These are phyloP conservation scores for Pythium utonaiense DNA, from an alignment of 352 stramenopile genomes.

Conservation along the genomic window DNA sequence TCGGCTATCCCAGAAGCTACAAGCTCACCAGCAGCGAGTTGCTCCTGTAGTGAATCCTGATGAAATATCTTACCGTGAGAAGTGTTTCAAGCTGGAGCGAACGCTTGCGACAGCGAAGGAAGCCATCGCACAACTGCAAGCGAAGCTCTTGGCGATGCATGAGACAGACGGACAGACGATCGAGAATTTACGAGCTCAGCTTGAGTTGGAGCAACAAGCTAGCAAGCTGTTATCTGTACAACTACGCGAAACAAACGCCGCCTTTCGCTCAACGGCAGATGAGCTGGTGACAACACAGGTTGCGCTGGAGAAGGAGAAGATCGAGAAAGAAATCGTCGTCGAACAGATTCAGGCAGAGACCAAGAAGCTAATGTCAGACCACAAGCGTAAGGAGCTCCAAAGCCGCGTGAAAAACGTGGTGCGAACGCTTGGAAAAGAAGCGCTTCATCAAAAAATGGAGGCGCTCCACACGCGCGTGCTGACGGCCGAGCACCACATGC, in stretches of 20 bases:
- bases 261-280: slow-evolving; percentile 40
- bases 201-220: slow-evolving; percentile 48
- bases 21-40: slow-evolving; percentile 2
- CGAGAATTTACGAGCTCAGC: slow-evolving; percentile 41
- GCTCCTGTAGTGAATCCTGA: slow-evolving; percentile 16
- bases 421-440: slow-evolving; percentile 58
- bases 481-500: slow-evolving; percentile 52
- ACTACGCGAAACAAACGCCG: slow-evolving; percentile 39
- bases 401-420: slow-evolving; percentile 51
- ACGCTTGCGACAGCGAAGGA: slow-evolving; percentile 42
- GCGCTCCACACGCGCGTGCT: slow-evolving; percentile 42
- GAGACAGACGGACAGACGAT: slow-evolving; percentile 29
- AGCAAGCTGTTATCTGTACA: slow-evolving; percentile 45
- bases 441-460: slow-evolving; percentile 62
- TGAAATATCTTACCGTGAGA: slow-evolving; percentile 43
- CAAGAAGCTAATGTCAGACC: slow-evolving; percentile 44
- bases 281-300: slow-evolving; percentile 50
- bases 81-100: slow-evolving; percentile 54
- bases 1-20: slow-evolving; percentile 9
- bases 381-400: slow-evolving; percentile 48
- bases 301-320: slow-evolving; percentile 42
- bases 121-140: slow-evolving; percentile 29
- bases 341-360: slow-evolving; percentile 48
- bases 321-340: slow-evolving; percentile 35
- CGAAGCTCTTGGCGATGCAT: slow-evolving; percentile 28